Percentiles rank a stretch among this genome's conserved stretches.
phyloP scores from a whole-genome alignment of 345 rosid species.

The Populus euphratica region DNA sequence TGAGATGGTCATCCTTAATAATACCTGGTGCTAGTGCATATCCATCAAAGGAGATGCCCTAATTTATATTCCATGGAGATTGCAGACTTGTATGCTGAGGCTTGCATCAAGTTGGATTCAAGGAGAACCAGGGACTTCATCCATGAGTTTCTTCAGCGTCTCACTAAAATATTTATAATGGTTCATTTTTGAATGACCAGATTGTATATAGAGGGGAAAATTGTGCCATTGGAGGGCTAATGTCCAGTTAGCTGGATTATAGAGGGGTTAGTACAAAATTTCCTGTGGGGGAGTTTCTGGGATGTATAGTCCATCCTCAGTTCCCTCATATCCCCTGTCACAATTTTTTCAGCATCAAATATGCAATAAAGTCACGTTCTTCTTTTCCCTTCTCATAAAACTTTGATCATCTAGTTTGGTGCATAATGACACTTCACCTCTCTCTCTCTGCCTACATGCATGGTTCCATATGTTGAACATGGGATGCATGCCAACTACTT shows the following conservation, averaged over 20 bases:
- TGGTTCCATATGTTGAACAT: not conserved
- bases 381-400: not conserved
- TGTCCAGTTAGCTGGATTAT: constrained; percentile 5
- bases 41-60: constrained; percentile 15
- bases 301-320: not conserved
- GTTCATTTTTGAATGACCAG: constrained; percentile 14
- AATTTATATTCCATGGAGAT: not conserved
- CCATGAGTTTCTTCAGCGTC: constrained; percentile 17
- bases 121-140: constrained; percentile 10
- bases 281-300: not conserved
- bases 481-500: not conserved
- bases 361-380: not conserved
- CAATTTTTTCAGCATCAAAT: constrained; percentile 12
- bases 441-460: not conserved
- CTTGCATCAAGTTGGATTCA: constrained; percentile 1
- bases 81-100: constrained; percentile 3
- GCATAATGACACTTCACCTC: not conserved
- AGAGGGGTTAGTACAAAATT: not conserved
- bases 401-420: not conserved
- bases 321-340: not conserved
- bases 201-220: constrained; percentile 15
- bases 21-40: constrained; percentile 8
- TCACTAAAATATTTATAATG: constrained; percentile 10
- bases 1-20: constrained; percentile 13
- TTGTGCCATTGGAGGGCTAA: not conserved